phyloP scores from a whole-genome alignment of 768 basidiomycete genomes.

The Termitomyces sp. region DNA sequence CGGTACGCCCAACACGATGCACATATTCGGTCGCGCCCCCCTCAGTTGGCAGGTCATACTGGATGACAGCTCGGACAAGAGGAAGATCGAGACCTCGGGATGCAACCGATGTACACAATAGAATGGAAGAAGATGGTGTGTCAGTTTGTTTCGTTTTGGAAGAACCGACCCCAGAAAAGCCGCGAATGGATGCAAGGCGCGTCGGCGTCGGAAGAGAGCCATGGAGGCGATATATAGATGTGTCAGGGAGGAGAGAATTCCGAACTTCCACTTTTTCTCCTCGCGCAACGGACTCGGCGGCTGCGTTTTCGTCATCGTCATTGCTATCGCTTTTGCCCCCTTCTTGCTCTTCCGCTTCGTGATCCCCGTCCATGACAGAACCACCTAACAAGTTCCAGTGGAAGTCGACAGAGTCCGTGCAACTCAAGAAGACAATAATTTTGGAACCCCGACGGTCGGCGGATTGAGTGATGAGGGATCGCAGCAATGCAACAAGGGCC shows the following conservation, averaged over 20 bases:
- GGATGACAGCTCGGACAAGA: conserved; percentile 89
- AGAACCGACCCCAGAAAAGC: conserved; percentile 56
- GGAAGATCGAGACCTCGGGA: conserved; percentile 97
- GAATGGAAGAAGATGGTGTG: conserved; percentile 49
- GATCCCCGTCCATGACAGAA: conserved; percentile 54
- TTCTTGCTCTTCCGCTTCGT: conserved; percentile 17
- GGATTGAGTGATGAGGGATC: conserved; percentile 69
- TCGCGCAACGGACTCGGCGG: conserved; percentile 16
- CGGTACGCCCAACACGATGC: conserved; percentile 95
- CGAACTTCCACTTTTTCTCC: conserved; percentile 50
- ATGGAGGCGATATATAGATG: conserved; percentile 85
- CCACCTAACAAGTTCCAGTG: conserved; percentile 85
- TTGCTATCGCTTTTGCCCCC: conserved; percentile 22
- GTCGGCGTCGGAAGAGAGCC: conserved; percentile 83
- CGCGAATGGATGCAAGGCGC: conserved; percentile 79
- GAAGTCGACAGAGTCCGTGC: conserved; percentile 97
- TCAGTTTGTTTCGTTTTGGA: conserved; percentile 22
- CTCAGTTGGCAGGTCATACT: conserved; percentile 97
- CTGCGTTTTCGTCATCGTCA: conserved; percentile 20
- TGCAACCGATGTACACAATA: conserved; percentile 95
- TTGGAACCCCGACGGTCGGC: conserved; percentile 53
- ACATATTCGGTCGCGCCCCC: conserved; percentile 95
- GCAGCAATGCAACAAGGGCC: conserved; percentile 79
- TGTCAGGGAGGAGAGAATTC: conserved; percentile 77
- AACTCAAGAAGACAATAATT: conserved; percentile 94